Evolutionary conservation across 2,329 filamentous ascomycete species (phyloP).

Genomic region (Epichloe uncinata): DNA sequence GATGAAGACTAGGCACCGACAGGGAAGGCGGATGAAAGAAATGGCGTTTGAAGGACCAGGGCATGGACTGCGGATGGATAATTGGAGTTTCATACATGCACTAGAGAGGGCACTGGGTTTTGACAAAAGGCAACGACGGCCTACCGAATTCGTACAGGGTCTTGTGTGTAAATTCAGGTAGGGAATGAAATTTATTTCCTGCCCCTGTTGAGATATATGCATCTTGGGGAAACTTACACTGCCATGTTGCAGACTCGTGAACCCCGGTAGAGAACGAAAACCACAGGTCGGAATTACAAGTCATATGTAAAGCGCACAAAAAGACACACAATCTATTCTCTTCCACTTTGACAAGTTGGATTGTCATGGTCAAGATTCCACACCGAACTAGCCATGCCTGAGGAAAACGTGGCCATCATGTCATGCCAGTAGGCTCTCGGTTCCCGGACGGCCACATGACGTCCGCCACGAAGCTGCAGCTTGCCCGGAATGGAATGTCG

Average conservation of each 20-base stretch:
- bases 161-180: neutral
- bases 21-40: neutral
- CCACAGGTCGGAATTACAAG: neutral
- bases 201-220: neutral
- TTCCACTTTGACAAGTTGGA: too few species aligned
- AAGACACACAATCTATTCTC: too few species aligned
- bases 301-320: neutral
- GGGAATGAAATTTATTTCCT: neutral
- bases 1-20: slow-evolving; percentile 31
- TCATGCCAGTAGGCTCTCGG: neutral
- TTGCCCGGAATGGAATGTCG: neutral
- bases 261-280: neutral
- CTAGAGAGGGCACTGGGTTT: too few species aligned
- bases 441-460: slow-evolving; percentile 2
- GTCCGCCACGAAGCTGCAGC: slow-evolving; percentile 1
- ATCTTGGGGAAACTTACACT: neutral
- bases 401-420: neutral
- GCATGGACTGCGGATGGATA: neutral
- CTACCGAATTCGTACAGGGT: too few species aligned
- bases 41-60: neutral
- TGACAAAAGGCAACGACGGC: too few species aligned
- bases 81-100: too few species aligned
- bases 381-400: too few species aligned
- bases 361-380: too few species aligned
- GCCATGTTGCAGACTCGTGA: neutral